Conservation (phyloP, 352 stramenopile species). For the Globisporangium nodosum region DNA sequence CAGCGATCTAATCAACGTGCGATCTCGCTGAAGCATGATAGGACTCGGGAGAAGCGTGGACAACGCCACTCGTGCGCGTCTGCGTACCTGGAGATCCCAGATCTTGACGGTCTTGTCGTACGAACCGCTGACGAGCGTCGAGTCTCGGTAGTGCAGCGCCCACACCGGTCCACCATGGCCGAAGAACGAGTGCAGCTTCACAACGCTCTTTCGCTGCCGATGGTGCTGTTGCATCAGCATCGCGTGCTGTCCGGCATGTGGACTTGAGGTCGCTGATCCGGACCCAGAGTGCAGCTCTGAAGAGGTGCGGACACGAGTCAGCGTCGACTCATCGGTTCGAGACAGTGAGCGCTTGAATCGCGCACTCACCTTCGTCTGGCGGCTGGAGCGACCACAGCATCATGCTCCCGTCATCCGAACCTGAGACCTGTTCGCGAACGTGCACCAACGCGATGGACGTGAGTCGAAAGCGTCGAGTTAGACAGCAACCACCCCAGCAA, state of each 20-base stretch:
- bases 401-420: conserved; percentile 26
- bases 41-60: too few species aligned
- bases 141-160: conserved; percentile 18
- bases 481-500: too few species aligned
- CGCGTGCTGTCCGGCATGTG: not conserved
- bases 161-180: conserved; percentile 24
- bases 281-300: not conserved
- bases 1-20: not conserved
- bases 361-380: conserved; percentile 10
- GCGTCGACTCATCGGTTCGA: not conserved
- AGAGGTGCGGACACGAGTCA: too few species aligned
- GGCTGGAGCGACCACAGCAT: conserved; percentile 26
- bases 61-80: too few species aligned
- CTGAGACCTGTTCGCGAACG: conserved; percentile 14
- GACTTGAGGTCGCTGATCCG: not conserved
- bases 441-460: not conserved
- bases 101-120: conserved; percentile 34
- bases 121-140: conserved; percentile 22
- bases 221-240: conserved; percentile 24
- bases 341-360: too few species aligned
- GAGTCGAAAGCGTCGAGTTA: too few species aligned
- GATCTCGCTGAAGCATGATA: too few species aligned
- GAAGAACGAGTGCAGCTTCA: conserved; percentile 27
- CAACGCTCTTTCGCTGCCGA: conserved; percentile 18
- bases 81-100: conserved; percentile 22